Conservation (phyloP, 176 grass and related monocot genomes). For the Puya raimondii region DNA sequence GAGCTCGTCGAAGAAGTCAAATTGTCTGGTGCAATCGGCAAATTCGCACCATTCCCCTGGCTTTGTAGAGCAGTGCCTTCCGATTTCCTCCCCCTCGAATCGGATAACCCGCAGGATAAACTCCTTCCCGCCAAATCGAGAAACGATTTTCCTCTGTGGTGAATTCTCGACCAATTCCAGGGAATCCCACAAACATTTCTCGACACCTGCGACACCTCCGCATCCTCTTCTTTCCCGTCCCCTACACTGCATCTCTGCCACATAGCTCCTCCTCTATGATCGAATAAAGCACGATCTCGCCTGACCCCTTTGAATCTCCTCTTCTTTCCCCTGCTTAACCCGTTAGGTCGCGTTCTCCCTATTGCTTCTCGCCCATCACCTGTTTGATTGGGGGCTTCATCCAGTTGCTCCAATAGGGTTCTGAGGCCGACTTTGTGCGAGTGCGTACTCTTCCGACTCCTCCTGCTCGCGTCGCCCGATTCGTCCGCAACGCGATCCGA, state of each 20-base stretch:
- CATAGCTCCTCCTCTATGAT: constrained; percentile 11
- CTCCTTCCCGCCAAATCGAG: constrained; percentile 80
- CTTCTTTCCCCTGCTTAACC: constrained; percentile 1
- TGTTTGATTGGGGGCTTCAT: neutral
- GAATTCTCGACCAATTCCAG: constrained; percentile 98
- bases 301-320: constrained; percentile 25
- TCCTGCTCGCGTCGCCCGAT: neutral
- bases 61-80: constrained; percentile 33
- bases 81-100: constrained; percentile 46
- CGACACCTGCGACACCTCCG: constrained; percentile 33
- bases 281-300: constrained; percentile 23
- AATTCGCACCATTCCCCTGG: constrained; percentile 36
- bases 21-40: constrained; percentile 39
- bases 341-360: too few relatives aligned
- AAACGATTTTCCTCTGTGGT: constrained; percentile 78
- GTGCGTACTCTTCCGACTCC: too few relatives aligned
- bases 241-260: constrained; percentile 25
- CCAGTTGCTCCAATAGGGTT: constrained; percentile 6
- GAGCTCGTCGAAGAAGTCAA: constrained; percentile 49
- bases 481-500: neutral
- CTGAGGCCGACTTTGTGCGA: neutral
- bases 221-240: constrained; percentile 21
- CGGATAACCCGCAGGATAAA: constrained; percentile 76
- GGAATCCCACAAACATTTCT: constrained; percentile 83
- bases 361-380: too few relatives aligned